Evolutionary conservation across 805 yeast species (phyloP).

Genomic region (Pichia californica): DNA sequence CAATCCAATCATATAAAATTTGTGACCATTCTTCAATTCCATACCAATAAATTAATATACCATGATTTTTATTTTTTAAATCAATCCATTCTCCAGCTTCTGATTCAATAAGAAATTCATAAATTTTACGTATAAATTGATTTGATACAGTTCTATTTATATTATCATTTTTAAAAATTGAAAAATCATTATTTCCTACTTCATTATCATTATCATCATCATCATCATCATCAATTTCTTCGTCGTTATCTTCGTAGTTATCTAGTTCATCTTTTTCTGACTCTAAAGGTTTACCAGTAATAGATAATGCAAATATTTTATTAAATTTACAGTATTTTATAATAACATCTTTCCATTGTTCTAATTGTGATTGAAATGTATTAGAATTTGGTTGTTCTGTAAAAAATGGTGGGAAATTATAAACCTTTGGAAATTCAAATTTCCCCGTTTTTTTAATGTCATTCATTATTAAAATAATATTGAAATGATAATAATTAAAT

Average conservation of each 20-base stretch:
- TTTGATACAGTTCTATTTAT: constrained; percentile 50
- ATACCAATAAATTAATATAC: constrained; percentile 62
- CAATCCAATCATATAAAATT: constrained; percentile 60
- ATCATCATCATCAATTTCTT: constrained; percentile 19
- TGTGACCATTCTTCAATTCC: constrained; percentile 64
- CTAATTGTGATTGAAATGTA: constrained; percentile 68
- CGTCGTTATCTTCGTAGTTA: not conserved
- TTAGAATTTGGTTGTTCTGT: constrained; percentile 83
- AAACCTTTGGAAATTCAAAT: constrained; percentile 40
- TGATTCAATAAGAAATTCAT: constrained; percentile 47
- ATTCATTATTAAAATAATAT: not conserved
- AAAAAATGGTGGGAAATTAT: constrained; percentile 84
- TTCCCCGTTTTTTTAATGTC: not conserved
- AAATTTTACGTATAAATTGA: constrained; percentile 49
- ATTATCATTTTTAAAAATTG: constrained; percentile 43
- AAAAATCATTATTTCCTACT: constrained; percentile 9
- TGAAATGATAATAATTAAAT: too few relatives aligned
- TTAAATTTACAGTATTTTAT: constrained; percentile 52
- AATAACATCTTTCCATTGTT: constrained; percentile 69
- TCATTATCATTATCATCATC: constrained; percentile 21
- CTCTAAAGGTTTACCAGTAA: constrained; percentile 28
- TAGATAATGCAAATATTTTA: constrained; percentile 47
- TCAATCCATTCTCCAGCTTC: constrained; percentile 53
- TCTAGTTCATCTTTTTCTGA: not conserved
- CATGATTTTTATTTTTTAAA: constrained; percentile 37